Percentiles rank a stretch among this genome's conserved stretches.
Conservation (phyloP, 352 stramenopile species). For the Pythium plurisporium region DNA sequence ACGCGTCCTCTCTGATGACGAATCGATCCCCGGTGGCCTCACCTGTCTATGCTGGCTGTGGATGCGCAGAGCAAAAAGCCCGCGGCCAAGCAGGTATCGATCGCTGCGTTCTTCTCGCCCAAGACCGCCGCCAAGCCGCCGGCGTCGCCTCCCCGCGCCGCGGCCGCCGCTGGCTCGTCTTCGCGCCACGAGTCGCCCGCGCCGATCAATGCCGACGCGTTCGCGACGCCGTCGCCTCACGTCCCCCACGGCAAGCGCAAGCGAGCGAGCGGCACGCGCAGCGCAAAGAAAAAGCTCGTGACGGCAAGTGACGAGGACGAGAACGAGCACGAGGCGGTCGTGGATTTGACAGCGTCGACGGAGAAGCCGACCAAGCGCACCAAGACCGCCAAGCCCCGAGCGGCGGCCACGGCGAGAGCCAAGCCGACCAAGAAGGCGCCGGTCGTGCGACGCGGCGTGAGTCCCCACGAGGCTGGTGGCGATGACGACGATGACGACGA, state of each 20-base stretch:
- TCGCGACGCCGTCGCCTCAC: conserved; percentile 16
- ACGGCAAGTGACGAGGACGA: neutral
- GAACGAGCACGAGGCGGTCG: neutral
- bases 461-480: conserved; percentile 13
- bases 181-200: conserved; percentile 13
- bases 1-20: neutral
- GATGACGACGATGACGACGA: conserved; percentile 19
- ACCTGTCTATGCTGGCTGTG: neutral
- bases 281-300: conserved; percentile 16
- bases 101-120: conserved; percentile 80
- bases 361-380: neutral
- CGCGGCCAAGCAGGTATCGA: conserved; percentile 68
- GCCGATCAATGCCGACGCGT: conserved; percentile 12
- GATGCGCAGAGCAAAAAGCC: conserved; percentile 21
- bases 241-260: conserved; percentile 8
- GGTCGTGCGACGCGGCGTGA: conserved; percentile 11
- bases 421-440: conserved; percentile 17
- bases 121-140: conserved; percentile 1
- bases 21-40: neutral
- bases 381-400: conserved; percentile 4
- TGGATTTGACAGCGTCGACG: conserved; percentile 9
- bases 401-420: conserved; percentile 13
- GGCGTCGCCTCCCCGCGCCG: no score
- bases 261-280: neutral
- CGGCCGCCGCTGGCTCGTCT: no score